Evolutionary conservation across 2,329 filamentous ascomycete genomes (phyloP), one percentile per base, ranked within the genome.

Genomic region (Rhinocladiella similis): DNA sequence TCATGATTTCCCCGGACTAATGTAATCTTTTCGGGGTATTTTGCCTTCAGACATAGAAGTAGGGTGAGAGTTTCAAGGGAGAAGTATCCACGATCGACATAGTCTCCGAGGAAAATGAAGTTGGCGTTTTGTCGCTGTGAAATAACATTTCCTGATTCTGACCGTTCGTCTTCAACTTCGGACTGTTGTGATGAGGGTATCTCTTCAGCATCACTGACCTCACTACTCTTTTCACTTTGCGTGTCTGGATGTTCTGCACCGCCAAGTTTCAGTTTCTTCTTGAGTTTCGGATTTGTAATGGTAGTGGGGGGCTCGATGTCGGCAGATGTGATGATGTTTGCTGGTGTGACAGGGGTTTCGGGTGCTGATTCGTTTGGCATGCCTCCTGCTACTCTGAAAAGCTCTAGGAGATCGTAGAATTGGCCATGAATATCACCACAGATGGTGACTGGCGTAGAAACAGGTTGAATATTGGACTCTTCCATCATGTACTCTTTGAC

Each of bases 401-500:
- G 85, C 78, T 99, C 94, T 60, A 97, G 85, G 9, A 99, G 81
- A 73, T 99, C 94, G 76, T 99, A 97, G 74, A 97, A 97, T 76
- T 99, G 94, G 67, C 94, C 94, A 75, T 99, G 94, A 61, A 99
- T 97, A 72, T 99, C 94, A 70, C 94, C 94, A 70, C 94, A 97
- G 62, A 99, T 89, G 4, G 94, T 99, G 61, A 99, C 94, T 5
- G 94, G 94, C 0, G 94, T 96, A 52, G 89, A 86, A 18, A 99
- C 93, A n/a, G 94, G 94, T 73, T 97, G 94, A 57, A 99, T 97
- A 72, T 99, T 99, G 63, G 92, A 97, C 77, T 99, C 94, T 81
- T 99, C 94, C 94, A 99, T 99, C 68, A 99, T 82, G 64, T 91
- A 95, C 76, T 97, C 94, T 79, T 99, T 99, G 59, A 97, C 94